A percentile compares a stretch with the other conserved stretches of the same genome.
Conservation (phyloP, 345 rosid species). For the Arabis hirsuta region DNA sequence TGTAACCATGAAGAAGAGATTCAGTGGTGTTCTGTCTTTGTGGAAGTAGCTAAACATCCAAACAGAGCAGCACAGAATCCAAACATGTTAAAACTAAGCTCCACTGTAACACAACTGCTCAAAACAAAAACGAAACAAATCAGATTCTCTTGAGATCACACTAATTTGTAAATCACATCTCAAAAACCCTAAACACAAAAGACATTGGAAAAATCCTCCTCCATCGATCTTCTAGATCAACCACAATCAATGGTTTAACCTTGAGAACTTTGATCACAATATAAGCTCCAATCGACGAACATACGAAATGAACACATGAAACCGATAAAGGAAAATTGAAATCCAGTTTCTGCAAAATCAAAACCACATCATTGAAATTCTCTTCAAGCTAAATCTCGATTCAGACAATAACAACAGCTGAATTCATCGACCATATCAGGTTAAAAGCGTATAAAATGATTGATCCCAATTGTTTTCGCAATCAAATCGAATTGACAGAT, state of each 20-base stretch:
- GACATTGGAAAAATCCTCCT: constrained; percentile 98
- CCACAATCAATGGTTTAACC: constrained; percentile 83
- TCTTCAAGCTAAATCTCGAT: too few species aligned
- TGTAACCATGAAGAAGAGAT: constrained; percentile 95
- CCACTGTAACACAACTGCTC: constrained; percentile 96
- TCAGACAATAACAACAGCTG: rapidly evolving
- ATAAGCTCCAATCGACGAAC: constrained; percentile 96
- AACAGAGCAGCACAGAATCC: constrained; percentile 97
- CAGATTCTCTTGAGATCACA: constrained; percentile 27
- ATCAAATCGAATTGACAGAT: too few species aligned
- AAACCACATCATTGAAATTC: not conserved
- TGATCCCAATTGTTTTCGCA: too few species aligned
- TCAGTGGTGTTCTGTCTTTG: constrained; percentile 99
- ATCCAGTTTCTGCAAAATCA: constrained; percentile 74
- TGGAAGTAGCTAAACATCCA: constrained; percentile 99
- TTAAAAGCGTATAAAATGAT: too few species aligned
- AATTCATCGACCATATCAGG: too few species aligned
- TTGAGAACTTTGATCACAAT: constrained; percentile 83
- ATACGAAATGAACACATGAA: constrained; percentile 93
- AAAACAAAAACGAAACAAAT: constrained; percentile 25
- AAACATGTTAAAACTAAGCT: constrained; percentile 91
- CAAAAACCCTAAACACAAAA: constrained; percentile 59
- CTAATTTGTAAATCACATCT: not conserved
- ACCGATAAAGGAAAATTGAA: constrained; percentile 96
- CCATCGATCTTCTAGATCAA: constrained; percentile 96